Conservation (phyloP, 768 basidiomycete genomes). For the Podaxis mareebaensis region DNA sequence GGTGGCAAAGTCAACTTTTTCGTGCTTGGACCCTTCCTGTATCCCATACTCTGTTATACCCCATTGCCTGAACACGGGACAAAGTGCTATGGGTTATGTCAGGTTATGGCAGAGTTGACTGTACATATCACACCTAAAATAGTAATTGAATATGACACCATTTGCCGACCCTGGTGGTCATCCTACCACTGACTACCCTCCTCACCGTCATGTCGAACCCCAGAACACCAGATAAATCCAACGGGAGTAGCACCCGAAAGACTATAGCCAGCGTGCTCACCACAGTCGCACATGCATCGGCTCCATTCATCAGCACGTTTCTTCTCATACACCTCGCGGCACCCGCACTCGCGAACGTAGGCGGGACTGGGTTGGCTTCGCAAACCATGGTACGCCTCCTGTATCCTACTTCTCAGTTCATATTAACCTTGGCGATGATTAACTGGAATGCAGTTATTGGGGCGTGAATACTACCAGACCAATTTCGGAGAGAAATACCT, state of each 20-base stretch:
- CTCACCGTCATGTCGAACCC: not conserved
- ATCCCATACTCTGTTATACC: no score
- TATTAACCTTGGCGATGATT: not conserved
- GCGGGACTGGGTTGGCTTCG: slow-evolving; percentile 67
- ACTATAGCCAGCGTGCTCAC: slow-evolving; percentile 38
- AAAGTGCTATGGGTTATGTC: no score
- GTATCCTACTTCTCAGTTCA: not conserved
- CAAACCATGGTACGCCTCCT: slow-evolving; percentile 64
- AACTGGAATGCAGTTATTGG: slow-evolving; percentile 59
- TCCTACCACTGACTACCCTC: not conserved
- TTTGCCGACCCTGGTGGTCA: no score
- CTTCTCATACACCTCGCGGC: slow-evolving; percentile 78
- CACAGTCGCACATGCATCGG: slow-evolving; percentile 61
- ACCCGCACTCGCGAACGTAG: slow-evolving; percentile 69
- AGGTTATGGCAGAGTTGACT: no score
- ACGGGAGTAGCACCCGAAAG: not conserved
- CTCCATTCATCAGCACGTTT: slow-evolving; percentile 79
- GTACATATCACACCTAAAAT: no score
- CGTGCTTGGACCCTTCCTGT: no score
- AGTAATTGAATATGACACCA: no score
- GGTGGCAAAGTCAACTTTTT: no score
- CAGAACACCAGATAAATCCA: not conserved
- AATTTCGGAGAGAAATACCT: slow-evolving; percentile 65
- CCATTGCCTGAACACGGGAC: no score
- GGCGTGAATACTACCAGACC: slow-evolving; percentile 86